Base-by-base conservation (phyloP, 306 rosid genomes). In the Sophora flavescens region DNA sequence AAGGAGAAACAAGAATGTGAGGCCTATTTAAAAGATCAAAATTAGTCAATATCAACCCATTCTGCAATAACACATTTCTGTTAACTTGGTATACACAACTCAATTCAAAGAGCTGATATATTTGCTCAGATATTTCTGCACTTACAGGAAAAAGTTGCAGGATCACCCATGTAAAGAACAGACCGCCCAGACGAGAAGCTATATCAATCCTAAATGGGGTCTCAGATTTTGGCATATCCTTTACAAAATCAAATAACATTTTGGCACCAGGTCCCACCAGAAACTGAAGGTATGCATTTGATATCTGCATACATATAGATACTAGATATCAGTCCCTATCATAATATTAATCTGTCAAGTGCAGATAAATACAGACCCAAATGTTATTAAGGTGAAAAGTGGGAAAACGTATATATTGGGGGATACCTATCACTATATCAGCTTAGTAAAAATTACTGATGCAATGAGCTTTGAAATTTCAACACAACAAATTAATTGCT, bases 131-230 rank as follows among this genome's bases (percentile, higher is more conserved):
- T 67, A 78, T 59, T 67, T 73, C 50, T 30, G 32, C 59, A 81
- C 90, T 85, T 85, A 94, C 98, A 30, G 98, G 96, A 80, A 94
- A 94, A 48, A 94, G 94, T 78, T 85, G 97, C 62, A 94, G 86
- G 81, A 94, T 6, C 77, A 94, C 93, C 97, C 97, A 94, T 3
- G 94, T 80, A 81, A 82, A 91, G 89, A 94, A 90, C 59, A 94
- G 90, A 50, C 88, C 2, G 3, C 97, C 93, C 42, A 91, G 71
- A 59, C 87, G 79, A 80, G 98, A 90, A 83, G 94, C 72, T 42
- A 93, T 8, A 44, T 93, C 98, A 38, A 90, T 16, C 63, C 56
- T 77, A 32, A 53, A 18, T 64, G 38, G 12, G 77, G 84, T 87
- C 80, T 38, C 83, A 36, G 83, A 50, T 76, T 87, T 91, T 45